Base-by-base conservation (phyloP, 495 filamentous ascomycete genomes). In the Daldinia grandis region DNA sequence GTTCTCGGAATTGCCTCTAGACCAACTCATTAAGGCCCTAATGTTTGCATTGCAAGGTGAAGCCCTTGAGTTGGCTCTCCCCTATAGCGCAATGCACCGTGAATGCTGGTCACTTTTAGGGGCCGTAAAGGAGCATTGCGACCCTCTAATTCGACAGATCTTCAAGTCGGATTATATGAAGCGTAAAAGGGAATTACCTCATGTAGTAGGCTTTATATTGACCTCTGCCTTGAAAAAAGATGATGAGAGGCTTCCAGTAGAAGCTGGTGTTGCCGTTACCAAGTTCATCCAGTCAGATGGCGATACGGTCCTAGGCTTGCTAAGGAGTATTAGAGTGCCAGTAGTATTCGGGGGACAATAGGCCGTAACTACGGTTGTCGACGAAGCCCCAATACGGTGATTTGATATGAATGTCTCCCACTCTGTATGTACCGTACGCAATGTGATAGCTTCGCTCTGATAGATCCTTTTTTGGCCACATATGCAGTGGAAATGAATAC, bases 121-220 rank as follows among this genome's bases (percentile, higher is more conserved):
- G 17, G 27, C 47, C 1, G 72, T 84, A 1, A 72, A 76, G 33
- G 58, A 77, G 30, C 54, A 17, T 7, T 79, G 76, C 49, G 76
- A 77, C 27, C 59, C 62, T 1, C 12, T 73, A 1, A 62, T 84
- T 33, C 50, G 69, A 15, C 56, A 77, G 27, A 61, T 77, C 5
- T 79, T 68, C 66, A 75, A 75, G 0, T 62, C 74, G 2, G 71
- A 68, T 14, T 83, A 82, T 51, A 44, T 82, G 1, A 74, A 79
- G 19, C 50, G 72, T n/a, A 78, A 83, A 58, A 64, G 27, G 12
- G 73, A 84, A 44, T 71, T 84, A 19, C 79, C 78, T 1, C 83
- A 71, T 17, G 49, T 82, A 17, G 75, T 84, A 0, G 79, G 81
- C 38, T 61, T 17, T 17, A 62, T 58, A 30, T 58, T 59, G 15